phyloP scores from a whole-genome alignment of 179 eudicot species.

The Monotropa hypopitys region DNA sequence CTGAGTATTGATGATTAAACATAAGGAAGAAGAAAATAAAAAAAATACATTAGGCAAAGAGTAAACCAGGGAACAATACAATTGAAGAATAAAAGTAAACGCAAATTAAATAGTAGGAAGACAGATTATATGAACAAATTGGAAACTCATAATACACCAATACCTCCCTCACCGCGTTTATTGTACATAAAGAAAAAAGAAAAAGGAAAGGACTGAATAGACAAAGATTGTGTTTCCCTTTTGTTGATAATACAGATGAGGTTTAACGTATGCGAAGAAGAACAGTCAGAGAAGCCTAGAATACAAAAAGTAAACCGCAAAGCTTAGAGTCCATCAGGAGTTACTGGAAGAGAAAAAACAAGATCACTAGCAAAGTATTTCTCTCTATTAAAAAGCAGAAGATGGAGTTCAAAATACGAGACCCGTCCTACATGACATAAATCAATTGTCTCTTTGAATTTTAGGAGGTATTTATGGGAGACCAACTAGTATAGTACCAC shows the following conservation, averaged over 20 bases:
- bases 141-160: neutral
- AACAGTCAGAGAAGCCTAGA: neutral
- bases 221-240: neutral
- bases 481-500: neutral
- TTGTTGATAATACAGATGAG: neutral
- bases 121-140: no score
- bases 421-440: neutral
- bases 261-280: neutral
- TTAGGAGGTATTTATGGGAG: neutral
- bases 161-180: neutral
- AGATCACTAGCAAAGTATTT: neutral
- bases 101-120: neutral
- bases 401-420: neutral
- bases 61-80: neutral
- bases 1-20: slow-evolving; percentile 25
- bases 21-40: neutral
- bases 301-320: neutral
- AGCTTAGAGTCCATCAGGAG: neutral
- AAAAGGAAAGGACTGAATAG: neutral
- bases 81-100: no score
- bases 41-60: neutral
- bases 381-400: neutral
- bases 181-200: neutral
- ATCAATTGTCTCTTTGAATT: neutral
- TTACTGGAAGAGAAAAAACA: neutral